These are phyloP conservation scores for Flaveria brownii DNA, from an alignment of 129 eudicot genomes.

Conservation along the genomic window DNA sequence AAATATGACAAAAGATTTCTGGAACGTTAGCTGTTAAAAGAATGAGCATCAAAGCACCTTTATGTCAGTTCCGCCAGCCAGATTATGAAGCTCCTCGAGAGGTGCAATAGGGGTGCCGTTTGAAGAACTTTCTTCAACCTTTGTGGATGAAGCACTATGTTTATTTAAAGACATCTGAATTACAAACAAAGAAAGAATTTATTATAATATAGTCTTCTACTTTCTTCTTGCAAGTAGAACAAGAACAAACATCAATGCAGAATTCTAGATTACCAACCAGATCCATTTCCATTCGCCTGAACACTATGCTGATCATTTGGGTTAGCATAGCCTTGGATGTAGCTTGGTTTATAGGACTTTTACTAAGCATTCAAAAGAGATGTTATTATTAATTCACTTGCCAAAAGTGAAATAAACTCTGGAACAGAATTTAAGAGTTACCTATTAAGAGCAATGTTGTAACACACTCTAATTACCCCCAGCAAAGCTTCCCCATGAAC, in stretches of 20 bases:
- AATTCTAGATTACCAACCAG: slow-evolving; percentile 51
- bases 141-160: slow-evolving; percentile 39
- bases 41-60: slow-evolving; percentile 51
- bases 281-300: slow-evolving; percentile 93
- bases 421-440: slow-evolving; percentile 28
- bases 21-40: not conserved
- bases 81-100: slow-evolving; percentile 85
- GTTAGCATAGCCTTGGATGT: slow-evolving; percentile 98
- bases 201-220: slow-evolving; percentile 17
- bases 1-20: not conserved
- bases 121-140: slow-evolving; percentile 52
- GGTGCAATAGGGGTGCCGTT: slow-evolving; percentile 63
- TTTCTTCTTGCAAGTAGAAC: not conserved
- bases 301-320: slow-evolving; percentile 92
- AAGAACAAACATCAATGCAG: slow-evolving; percentile 5
- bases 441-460: slow-evolving; percentile 97
- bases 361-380: slow-evolving; percentile 52
- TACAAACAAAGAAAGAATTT: slow-evolving; percentile 24
- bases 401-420: slow-evolving; percentile 2
- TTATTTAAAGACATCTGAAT: slow-evolving; percentile 44
- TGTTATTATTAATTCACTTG: slow-evolving; percentile 23
- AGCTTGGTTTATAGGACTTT: slow-evolving; percentile 98
- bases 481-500: slow-evolving; percentile 97
- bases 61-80: slow-evolving; percentile 90
- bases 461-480: slow-evolving; percentile 90